These are phyloP conservation scores for Oxytropis ochrocephala DNA, from an alignment of 306 rosid genomes.

Conservation along the genomic window DNA sequence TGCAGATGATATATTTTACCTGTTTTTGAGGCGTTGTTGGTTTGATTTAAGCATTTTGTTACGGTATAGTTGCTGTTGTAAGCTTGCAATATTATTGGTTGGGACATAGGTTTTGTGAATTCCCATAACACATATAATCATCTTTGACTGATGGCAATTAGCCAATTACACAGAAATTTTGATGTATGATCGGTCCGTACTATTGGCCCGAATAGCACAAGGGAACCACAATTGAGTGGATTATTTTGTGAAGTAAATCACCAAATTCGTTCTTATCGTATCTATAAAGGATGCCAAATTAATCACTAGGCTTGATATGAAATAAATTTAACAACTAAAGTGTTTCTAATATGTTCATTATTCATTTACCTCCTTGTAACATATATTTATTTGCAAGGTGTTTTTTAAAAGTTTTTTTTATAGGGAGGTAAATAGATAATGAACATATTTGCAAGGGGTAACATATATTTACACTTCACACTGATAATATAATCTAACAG, in stretches of 20 bases:
- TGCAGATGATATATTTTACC: neutral
- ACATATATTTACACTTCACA: too few relatives aligned
- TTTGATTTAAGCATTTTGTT: slow-evolving; percentile 2
- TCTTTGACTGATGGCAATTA: neutral
- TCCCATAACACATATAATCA: neutral
- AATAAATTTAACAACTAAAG: too few relatives aligned
- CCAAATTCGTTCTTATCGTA: too few relatives aligned
- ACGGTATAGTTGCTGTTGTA: neutral
- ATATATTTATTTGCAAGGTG: too few relatives aligned
- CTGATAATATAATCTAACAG: too few relatives aligned
- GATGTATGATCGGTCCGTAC: neutral
- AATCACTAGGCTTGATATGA: too few relatives aligned
- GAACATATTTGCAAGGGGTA: too few relatives aligned
- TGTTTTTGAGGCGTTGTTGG: neutral
- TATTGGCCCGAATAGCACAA: neutral
- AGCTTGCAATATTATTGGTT: neutral
- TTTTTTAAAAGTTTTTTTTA: too few relatives aligned
- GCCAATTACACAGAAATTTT: slow-evolving; percentile 2
- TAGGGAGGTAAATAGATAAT: too few relatives aligned
- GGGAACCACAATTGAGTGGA: neutral
- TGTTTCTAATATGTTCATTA: too few relatives aligned
- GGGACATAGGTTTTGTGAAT: neutral
- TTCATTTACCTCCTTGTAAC: too few relatives aligned
- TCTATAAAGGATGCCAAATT: too few relatives aligned
- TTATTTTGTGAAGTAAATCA: neutral